Evolutionary conservation across 345 rosid genomes (phyloP).

Genomic region (Eucalyptus polyanthemos): DNA sequence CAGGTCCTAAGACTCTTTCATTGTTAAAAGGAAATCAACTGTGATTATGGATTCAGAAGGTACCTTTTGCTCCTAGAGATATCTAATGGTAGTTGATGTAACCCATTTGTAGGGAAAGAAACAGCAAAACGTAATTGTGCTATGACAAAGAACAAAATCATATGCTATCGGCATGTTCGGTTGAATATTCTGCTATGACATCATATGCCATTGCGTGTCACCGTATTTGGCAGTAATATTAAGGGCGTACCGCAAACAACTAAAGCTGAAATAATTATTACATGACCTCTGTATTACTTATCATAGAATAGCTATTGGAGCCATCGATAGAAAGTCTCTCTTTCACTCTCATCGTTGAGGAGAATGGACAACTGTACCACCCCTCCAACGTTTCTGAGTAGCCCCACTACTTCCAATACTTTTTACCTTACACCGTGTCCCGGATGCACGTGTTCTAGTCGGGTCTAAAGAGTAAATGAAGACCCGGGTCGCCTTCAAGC

Average conservation of each 20-base stretch:
- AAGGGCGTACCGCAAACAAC: neutral
- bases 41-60: neutral
- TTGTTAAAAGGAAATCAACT: neutral
- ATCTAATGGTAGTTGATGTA: neutral
- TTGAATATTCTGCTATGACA: neutral
- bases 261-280: neutral
- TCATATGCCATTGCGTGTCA: neutral
- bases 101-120: neutral
- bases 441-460: neutral
- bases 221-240: neutral
- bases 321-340: neutral
- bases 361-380: neutral
- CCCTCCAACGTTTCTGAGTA: neutral
- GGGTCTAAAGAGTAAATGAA: neutral
- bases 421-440: neutral
- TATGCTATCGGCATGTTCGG: neutral
- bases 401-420: neutral
- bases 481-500: neutral
- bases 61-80: neutral
- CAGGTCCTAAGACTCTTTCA: neutral
- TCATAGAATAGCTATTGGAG: neutral
- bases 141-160: neutral
- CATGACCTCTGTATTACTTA: neutral
- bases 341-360: neutral
- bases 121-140: neutral